Evolutionary conservation across 202 grass and related monocot species (phyloP), one percentile per base, ranked within the genome.

Genomic region (Digitaria exilis): DNA sequence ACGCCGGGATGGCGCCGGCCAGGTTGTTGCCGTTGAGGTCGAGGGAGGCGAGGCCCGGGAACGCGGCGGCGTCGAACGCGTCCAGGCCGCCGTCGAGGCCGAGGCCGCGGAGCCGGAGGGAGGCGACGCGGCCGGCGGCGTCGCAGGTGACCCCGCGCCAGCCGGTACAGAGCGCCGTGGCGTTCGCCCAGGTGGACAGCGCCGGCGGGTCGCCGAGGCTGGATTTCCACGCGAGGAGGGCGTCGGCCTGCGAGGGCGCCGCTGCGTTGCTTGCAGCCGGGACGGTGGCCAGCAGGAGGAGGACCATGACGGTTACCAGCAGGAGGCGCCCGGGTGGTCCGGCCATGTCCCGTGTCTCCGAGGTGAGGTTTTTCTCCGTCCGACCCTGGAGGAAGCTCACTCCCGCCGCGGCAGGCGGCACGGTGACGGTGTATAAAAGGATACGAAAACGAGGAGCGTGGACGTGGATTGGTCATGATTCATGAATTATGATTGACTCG

Each of bases 1-100:
- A 49, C 13, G 87, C 21, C 21, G 92, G 92, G 48, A 97, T 90
- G 78, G 18, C 3, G 32, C 92, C 94, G 1, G 0, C 0, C 13
- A 97, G 60, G 72, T 62, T 71, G 84, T 97, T 97, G 41, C 43
- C 69, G 75, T 84, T 92, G 86, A 97, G 94, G 84, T 97, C 52
- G 75, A 97, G 84, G 4, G 2, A 5, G 19, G 81, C n/a, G 54
- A 97, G 84, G n/a, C 10, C 13, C 48, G 71, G 86, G 48, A 97
- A 24, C 25, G 88, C 85, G 18, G 86, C 56, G 55, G 73, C 34
- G 78, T 89, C 59, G 29, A 97, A 60, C 14, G 28, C 51, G 18
- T 77, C 65, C 30, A 97, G 78, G 16, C 60, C 21, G 39, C 92
- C 92, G 11, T 14, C 6, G 78, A 97, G 84, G 5, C 50, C 51